Evolutionary conservation across 192 early-diverging fungal genomes (phyloP), one percentile per base, ranked within the genome.

Genomic region (Rhizophagus sp.): DNA sequence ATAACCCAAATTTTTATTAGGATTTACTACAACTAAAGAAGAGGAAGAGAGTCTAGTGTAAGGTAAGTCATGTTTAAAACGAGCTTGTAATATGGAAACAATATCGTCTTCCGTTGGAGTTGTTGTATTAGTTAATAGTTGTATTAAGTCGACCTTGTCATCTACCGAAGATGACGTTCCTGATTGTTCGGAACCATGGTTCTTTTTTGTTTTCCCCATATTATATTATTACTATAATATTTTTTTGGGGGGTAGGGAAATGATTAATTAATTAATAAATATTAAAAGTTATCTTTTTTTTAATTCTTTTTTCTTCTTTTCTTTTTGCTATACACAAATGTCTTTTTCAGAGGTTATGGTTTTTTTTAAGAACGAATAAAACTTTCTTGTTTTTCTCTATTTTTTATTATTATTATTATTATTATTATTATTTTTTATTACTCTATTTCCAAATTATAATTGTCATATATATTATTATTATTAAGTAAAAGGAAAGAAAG

Each of bases 11-110:
- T 82, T 75, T 76, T 87, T 84, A 57, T 83, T 83, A 24, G 86
- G 86, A 65, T 89, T 89, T 6, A 90, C 85, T 2, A 85, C 81
- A 0, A 91, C 85, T 17, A 90, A 80, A 27, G 82, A 79, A 15
- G 85, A 83, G 27, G 86, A 80, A 50, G 85, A 86, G 57, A 92
- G 81, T 47, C 84, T 79, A 41, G 86, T 88, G 76, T 92, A 90
- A 74, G 86, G 84, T 33, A 85, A 78, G 49, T 89, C 88, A 62
- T 83, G 78, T 73, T 88, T 86, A 81, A 84, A 88, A 3, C 89
- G 84, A 33, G 82, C 66, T 13, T 81, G 80, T 62, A 92, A 75
- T 4, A 86, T 63, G 49, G 82, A 72, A 19, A 84, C 61, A 33
- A 90, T 85, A 41, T 80, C 85, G 24, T 90, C 89, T 47, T 90